Conservation (phyloP, 768 basidiomycete genomes). For the Dioszegia crocea region DNA sequence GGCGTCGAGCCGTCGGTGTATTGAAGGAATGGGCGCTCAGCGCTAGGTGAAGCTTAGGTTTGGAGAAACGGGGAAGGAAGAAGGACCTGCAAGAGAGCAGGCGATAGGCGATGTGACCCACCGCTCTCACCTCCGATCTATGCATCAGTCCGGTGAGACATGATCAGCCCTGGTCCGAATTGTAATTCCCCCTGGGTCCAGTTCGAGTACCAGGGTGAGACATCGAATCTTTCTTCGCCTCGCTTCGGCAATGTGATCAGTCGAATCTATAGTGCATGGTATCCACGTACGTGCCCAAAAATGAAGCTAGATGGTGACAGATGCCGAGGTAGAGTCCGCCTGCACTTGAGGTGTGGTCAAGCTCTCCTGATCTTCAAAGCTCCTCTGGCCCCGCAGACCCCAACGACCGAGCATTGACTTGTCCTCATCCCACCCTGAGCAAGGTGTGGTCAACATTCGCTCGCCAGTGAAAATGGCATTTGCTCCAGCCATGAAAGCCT, state of each 20-base stretch:
- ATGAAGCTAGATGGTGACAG: neutral
- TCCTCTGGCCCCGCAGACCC: slow-evolving; percentile 86
- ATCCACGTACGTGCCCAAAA: neutral
- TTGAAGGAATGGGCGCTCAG: slow-evolving; percentile 1
- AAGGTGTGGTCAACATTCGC: slow-evolving; percentile 93
- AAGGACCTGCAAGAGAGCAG: neutral
- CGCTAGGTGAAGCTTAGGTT: neutral
- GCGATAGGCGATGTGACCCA: no score
- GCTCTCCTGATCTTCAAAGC: slow-evolving; percentile 66
- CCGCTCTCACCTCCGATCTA: no score
- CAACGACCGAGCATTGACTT: slow-evolving; percentile 89
- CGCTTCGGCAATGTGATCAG: no score
- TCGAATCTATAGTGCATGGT: neutral
- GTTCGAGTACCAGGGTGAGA: no score
- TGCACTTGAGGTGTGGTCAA: slow-evolving; percentile 12
- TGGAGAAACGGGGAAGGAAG: neutral
- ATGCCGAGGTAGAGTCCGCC: neutral
- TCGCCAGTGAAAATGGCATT: slow-evolving; percentile 99
- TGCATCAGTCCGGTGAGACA: neutral
- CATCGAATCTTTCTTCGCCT: no score
- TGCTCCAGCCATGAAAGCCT: slow-evolving; percentile 87
- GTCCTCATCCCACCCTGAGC: slow-evolving; percentile 98
- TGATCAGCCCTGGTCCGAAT: neutral
- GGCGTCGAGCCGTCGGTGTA: slow-evolving; percentile 3
- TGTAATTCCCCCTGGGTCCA: neutral